Conservation (phyloP, 495 filamentous ascomycete genomes). For the Xylaria sp. region DNA sequence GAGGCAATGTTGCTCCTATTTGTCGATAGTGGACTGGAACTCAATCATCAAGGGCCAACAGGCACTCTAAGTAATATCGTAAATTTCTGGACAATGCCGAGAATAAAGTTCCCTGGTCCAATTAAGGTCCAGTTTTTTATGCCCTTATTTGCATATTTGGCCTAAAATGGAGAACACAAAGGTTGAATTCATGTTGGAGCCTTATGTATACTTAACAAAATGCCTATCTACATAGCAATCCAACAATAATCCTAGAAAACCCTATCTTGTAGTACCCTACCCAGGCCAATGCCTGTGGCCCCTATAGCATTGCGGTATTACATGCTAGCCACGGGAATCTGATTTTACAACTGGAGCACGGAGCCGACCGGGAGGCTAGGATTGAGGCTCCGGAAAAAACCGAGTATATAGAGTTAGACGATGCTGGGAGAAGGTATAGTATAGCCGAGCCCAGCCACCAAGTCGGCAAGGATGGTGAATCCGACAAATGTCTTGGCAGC, state of each 20-base stretch:
- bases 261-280: not conserved
- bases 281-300: not conserved
- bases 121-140: too few species aligned
- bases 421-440: not conserved
- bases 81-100: not conserved
- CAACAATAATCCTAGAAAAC: not conserved
- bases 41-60: too few species aligned
- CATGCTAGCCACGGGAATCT: not conserved
- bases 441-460: not conserved
- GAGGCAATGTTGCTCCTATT: not conserved
- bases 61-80: not conserved
- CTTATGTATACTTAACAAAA: not conserved
- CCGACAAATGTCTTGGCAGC: conserved; percentile 1
- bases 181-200: not conserved
- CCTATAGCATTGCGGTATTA: not conserved
- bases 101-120: not conserved
- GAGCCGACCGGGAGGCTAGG: not conserved
- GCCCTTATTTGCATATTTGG: not conserved
- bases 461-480: conserved; percentile 2
- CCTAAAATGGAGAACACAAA: too few species aligned
- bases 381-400: not conserved
- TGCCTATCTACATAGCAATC: not conserved
- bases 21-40: not conserved
- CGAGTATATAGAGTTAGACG: not conserved
- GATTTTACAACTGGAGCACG: not conserved